These are phyloP conservation scores for Arthroderma sp. DNA, from an alignment of 2,329 filamentous ascomycete species.

Conservation along the genomic window DNA sequence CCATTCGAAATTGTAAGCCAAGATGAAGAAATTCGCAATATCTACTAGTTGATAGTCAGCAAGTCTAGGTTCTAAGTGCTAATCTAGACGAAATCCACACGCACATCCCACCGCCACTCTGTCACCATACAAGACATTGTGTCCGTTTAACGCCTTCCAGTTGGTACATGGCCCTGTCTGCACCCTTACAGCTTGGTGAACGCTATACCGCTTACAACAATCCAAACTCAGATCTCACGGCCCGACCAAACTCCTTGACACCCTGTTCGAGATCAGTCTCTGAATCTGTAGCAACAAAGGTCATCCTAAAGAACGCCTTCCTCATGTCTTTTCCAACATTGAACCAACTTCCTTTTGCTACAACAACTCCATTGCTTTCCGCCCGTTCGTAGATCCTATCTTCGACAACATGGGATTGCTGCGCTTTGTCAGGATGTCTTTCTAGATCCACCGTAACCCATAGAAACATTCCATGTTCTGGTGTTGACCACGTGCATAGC, in stretches of 20 bases:
- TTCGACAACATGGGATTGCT: neutral
- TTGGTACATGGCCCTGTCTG: too few relatives aligned
- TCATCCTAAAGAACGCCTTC: neutral
- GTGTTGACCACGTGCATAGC: slow-evolving; percentile 14
- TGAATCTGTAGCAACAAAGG: neutral
- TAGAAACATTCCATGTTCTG: slow-evolving; percentile 16
- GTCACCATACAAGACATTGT: too few relatives aligned
- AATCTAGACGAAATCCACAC: too few relatives aligned
- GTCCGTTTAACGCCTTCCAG: too few relatives aligned
- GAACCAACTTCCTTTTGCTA: slow-evolving; percentile 1
- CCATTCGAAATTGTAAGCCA: too few relatives aligned
- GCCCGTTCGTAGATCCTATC: neutral
- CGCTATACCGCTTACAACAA: too few relatives aligned
- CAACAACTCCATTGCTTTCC: neutral
- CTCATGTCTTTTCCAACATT: neutral
- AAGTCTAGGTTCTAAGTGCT: too few relatives aligned
- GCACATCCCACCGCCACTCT: too few relatives aligned
- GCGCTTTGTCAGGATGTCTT: neutral
- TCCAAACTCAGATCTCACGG: slow-evolving; percentile 1
- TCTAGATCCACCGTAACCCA: neutral
- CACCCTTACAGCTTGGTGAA: too few relatives aligned
- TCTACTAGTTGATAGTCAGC: too few relatives aligned
- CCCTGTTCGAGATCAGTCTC: neutral
- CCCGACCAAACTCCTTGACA: neutral
- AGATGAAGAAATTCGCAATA: too few relatives aligned